phyloP scores from a whole-genome alignment of 2,329 filamentous ascomycete genomes.

The Coniochaeta prunicola region DNA sequence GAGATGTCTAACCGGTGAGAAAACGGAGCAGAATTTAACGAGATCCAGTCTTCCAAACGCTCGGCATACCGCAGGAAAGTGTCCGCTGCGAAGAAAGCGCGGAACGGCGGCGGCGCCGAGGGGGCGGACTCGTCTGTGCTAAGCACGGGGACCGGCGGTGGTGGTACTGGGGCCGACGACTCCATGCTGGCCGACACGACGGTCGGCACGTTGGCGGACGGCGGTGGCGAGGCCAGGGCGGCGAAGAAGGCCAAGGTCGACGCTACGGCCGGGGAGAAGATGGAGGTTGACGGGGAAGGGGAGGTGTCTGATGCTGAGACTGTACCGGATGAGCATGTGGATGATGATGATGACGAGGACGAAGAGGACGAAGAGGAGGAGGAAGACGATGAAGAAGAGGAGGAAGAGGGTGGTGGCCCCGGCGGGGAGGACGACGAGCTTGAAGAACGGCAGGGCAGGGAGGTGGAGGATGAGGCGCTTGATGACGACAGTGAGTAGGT shows the following conservation, averaged over 20 bases:
- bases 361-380: conserved; percentile 36
- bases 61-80: conserved; percentile 65
- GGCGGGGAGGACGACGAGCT: conserved; percentile 34
- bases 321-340: conserved; percentile 20
- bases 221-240: conserved; percentile 15
- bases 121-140: conserved; percentile 20
- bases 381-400: conserved; percentile 40
- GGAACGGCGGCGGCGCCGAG: conserved; percentile 17
- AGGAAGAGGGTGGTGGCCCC: conserved; percentile 28
- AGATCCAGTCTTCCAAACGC: conserved; percentile 66
- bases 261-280: conserved; percentile 31
- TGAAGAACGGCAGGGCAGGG: conserved; percentile 36
- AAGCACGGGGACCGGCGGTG: conserved; percentile 24
- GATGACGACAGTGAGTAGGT: conserved; percentile 52
- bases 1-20: too few species aligned
- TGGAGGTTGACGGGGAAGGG: conserved; percentile 35
- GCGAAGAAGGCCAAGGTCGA: conserved; percentile 32
- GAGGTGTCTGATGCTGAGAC: conserved; percentile 28
- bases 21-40: conserved; percentile 54
- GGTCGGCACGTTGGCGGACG: conserved; percentile 10
- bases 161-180: conserved; percentile 10
- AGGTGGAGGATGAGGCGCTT: conserved; percentile 44
- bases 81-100: conserved; percentile 50
- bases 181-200: conserved; percentile 11
- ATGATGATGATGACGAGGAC: conserved; percentile 25